Conservation (phyloP, 371 early-diverging fungal genomes). For the Rhizopus arrhizus region DNA sequence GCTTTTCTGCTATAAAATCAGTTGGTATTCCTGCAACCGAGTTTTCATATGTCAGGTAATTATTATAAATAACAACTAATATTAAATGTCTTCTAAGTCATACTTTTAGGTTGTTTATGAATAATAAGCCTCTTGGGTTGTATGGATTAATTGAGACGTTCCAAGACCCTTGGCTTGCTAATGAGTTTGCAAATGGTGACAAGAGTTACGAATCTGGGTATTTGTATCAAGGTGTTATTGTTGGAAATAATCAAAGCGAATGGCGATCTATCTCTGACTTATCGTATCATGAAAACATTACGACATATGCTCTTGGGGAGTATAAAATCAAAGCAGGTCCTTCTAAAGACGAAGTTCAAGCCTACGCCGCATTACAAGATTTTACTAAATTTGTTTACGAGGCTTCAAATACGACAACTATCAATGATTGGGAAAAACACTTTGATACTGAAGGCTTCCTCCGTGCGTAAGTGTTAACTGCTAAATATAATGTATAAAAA, state of each 20-base stretch:
- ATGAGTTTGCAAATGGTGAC: constrained; percentile 17
- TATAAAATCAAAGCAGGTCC: constrained; percentile 28
- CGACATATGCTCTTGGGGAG: constrained; percentile 15
- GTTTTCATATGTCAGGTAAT: constrained; percentile 45
- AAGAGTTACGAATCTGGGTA: constrained; percentile 11
- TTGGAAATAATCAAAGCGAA: background rate
- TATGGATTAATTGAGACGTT: constrained; percentile 29
- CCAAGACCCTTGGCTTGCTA: constrained; percentile 26
- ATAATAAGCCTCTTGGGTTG: constrained; percentile 20
- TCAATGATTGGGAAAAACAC: constrained; percentile 20
- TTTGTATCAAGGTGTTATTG: constrained; percentile 21
- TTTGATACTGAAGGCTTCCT: constrained; percentile 21
- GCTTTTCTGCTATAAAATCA: constrained; percentile 42
- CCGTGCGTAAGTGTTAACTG: constrained; percentile 15
- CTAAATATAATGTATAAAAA: background rate
- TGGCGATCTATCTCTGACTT: constrained; percentile 19
- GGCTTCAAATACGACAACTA: constrained; percentile 4
- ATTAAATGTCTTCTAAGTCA: background rate
- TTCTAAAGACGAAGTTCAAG: background rate
- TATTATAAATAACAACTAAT: background rate
- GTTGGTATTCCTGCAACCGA: constrained; percentile 44
- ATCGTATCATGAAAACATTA: constrained; percentile 11
- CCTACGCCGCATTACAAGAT: constrained; percentile 11
- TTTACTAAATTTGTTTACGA: constrained; percentile 27
- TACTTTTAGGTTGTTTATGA: constrained; percentile 17